Base-by-base conservation (phyloP, 1,139 yeast genomes). In the Saccharomycopsis hybrid region DNA sequence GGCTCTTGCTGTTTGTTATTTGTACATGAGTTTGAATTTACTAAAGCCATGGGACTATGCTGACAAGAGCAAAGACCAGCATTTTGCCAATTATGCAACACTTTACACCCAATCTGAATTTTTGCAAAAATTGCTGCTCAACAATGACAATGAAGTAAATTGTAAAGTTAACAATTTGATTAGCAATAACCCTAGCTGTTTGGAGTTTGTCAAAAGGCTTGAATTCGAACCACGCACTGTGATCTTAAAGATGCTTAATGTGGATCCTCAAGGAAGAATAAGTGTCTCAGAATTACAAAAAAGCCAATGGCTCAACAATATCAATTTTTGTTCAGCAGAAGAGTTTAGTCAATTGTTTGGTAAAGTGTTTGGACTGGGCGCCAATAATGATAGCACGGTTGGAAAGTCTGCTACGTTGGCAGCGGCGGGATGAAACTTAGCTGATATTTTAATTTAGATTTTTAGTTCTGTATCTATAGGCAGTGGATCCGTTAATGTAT, bases 11-110 rank as follows among this genome's bases (percentile, higher is more conserved):
- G 48, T 53, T 18, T 48, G 50, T 13, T 53, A 53, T 41, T 25
- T 53, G 7, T 37, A 41, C 29, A 30, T 53, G 31, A 40, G 38
- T 13, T 39, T 51, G 13, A 40, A 48, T 24, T 29, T 53, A 13
- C 28, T 27, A 4, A 50, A 44, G 30, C 55, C 55, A 2, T 53
- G 55, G 55, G 54, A 53, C 27, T 40, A 27, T 39, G 54, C 55
- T 8, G 46, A 48, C 33, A 41, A 25, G 25, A 24, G 9, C 4
- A 31, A 33, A 13, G 54, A 48, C 43, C 8, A 33, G n/a, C 43
- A 43, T 29, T 53, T 53, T 33, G 33, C 18, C 8, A 41, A 38
- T 2, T 53, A 35, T 35, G 33, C 24, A 8, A 32, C 9, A 8
- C 11, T 53, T 3, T 48, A 48, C 24, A 37, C 27, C 9, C 53